Percentiles rank a stretch among this genome's conserved stretches.
Conservation (phyloP, 2,329 filamentous ascomycete species). For the Fusarium penzigii region DNA sequence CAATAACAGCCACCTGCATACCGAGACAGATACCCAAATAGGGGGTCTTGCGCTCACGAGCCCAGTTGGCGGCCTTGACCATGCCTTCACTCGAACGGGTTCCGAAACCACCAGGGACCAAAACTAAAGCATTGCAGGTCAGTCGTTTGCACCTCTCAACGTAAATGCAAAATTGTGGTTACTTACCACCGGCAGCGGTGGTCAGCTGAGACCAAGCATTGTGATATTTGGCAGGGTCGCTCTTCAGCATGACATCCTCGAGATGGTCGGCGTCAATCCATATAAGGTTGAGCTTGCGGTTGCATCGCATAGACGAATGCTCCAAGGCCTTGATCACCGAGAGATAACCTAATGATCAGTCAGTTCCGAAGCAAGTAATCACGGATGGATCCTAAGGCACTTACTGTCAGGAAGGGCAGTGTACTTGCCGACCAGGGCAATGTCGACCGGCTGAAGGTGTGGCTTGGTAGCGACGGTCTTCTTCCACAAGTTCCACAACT, state of each 20-base stretch:
- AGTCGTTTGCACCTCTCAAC: background rate
- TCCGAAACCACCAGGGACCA: slow-evolving; percentile 78
- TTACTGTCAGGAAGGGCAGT: slow-evolving; percentile 37
- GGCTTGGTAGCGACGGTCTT: slow-evolving; percentile 66
- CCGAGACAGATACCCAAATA: slow-evolving; percentile 90
- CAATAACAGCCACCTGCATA: slow-evolving; percentile 90
- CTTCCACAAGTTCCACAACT: slow-evolving; percentile 78
- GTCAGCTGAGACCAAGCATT: slow-evolving; percentile 51
- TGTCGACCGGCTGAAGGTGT: slow-evolving; percentile 66
- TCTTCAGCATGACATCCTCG: slow-evolving; percentile 63
- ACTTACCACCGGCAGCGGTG: slow-evolving; percentile 1
- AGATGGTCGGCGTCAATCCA: slow-evolving; percentile 86
- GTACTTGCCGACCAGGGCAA: slow-evolving; percentile 96
- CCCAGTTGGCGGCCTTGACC: slow-evolving; percentile 82
- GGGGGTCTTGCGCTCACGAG: slow-evolving; percentile 75
- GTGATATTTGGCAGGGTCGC: slow-evolving; percentile 72
- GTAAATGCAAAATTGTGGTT: background rate
- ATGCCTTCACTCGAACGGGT: slow-evolving; percentile 70
- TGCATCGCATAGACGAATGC: slow-evolving; percentile 85
- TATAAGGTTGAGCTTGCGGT: slow-evolving; percentile 73
- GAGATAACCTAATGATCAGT: slow-evolving; percentile 71
- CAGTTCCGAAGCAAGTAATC: slow-evolving; percentile 33
- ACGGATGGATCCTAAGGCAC: background rate
- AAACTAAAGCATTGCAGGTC: background rate
- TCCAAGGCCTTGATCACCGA: slow-evolving; percentile 82